These are phyloP conservation scores for Erodium trifolium DNA, from an alignment of 441 rosid species.

Conservation along the genomic window DNA sequence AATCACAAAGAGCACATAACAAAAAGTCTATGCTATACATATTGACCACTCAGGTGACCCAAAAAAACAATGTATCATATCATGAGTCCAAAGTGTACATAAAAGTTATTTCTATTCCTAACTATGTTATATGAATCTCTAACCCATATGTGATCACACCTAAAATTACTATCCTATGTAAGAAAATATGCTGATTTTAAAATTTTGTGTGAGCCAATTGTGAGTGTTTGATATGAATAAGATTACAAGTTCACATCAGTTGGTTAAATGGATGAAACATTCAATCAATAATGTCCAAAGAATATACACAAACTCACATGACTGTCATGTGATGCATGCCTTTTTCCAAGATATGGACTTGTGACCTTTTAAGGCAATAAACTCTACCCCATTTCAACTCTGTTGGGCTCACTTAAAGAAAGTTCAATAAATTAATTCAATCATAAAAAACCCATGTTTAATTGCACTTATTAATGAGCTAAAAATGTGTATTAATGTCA, in stretches of 20 bases:
- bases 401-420: background rate
- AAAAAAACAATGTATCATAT: too few species aligned
- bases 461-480: background rate
- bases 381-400: background rate
- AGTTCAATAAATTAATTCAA: background rate
- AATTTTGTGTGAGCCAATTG: background rate
- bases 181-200: too few species aligned
- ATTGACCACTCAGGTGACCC: too few species aligned
- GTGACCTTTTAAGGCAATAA: background rate
- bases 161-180: too few species aligned
- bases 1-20: too few species aligned
- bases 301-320: background rate
- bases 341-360: background rate
- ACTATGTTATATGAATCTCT: too few species aligned
- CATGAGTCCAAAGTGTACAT: too few species aligned
- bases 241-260: background rate
- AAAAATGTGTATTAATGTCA: background rate
- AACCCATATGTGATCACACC: too few species aligned
- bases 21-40: too few species aligned
- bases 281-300: background rate
- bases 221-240: background rate
- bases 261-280: background rate
- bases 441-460: background rate
- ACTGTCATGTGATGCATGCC: background rate
- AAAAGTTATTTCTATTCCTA: too few species aligned